phyloP scores from a whole-genome alignment of 2,329 filamentous ascomycete species.

The Zymoseptoria pseudotritici region DNA sequence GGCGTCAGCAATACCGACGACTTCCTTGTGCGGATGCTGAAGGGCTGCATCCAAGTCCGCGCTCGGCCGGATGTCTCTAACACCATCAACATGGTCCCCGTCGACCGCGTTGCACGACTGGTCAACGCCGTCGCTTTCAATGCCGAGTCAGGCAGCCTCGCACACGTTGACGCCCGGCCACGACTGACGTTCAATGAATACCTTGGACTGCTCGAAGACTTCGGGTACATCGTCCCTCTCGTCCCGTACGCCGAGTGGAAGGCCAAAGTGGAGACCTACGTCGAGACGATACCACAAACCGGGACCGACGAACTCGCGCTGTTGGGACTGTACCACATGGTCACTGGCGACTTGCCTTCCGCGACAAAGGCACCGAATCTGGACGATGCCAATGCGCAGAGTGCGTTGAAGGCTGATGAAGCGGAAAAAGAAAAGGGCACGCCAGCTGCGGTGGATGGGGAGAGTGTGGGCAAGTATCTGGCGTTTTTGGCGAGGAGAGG shows the following conservation, averaged over 20 bases:
- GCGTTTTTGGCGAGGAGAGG: conserved; percentile 56
- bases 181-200: conserved; percentile 71
- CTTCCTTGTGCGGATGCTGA: conserved; percentile 78
- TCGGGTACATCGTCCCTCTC: conserved; percentile 63
- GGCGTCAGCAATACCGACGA: conserved; percentile 78
- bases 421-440: conserved; percentile 46
- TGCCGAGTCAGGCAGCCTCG: conserved; percentile 44
- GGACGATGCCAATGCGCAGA: conserved; percentile 62
- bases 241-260: conserved; percentile 65
- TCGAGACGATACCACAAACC: conserved; percentile 47
- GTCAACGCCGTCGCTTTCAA: conserved; percentile 67
- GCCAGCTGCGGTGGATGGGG: conserved; percentile 50
- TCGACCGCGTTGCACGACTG: conserved; percentile 73
- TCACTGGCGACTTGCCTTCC: conserved; percentile 60
- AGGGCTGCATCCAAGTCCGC: conserved; percentile 76
- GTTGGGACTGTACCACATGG: conserved; percentile 68
- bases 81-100: conserved; percentile 82
- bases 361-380: conserved; percentile 66
- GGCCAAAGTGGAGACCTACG: conserved; percentile 58
- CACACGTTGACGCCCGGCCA: conserved; percentile 74
- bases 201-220: conserved; percentile 60
- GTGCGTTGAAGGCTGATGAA: conserved; percentile 56
- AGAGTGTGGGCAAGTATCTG: conserved; percentile 57
- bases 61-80: conserved; percentile 71
- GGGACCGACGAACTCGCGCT: conserved; percentile 64